Conservation (phyloP, 805 yeast species). For the Starmerella asiatica region DNA sequence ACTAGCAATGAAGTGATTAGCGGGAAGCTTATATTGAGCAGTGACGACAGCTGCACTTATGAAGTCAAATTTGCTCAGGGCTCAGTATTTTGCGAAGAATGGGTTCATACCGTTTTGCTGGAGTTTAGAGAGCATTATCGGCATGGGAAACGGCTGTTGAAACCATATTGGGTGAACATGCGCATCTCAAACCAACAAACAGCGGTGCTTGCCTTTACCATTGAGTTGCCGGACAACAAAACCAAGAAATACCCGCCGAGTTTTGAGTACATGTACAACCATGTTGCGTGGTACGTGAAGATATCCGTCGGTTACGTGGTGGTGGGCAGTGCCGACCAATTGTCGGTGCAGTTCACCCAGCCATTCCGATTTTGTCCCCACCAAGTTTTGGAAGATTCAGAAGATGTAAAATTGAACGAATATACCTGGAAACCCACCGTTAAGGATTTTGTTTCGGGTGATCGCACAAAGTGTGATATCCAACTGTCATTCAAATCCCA, state of each 20-base stretch:
- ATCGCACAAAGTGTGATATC: background rate
- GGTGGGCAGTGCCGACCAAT: background rate
- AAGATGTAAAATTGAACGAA: background rate
- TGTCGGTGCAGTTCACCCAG: conserved; percentile 1
- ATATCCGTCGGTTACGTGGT: background rate
- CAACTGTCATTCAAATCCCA: background rate
- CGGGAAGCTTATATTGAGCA: background rate
- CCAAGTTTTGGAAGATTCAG: background rate
- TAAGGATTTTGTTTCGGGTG: background rate
- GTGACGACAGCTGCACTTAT: background rate
- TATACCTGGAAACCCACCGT: background rate
- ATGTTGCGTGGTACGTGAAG: conserved; percentile 8
- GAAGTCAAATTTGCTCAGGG: conserved; percentile 1
- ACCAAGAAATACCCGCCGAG: conserved; percentile 9
- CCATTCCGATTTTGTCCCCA: conserved; percentile 4
- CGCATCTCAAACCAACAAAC: background rate
- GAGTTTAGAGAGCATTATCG: conserved; percentile 12
- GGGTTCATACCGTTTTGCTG: conserved; percentile 12
- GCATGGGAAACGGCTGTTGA: background rate
- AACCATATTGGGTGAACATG: background rate
- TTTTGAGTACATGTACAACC: conserved; percentile 7
- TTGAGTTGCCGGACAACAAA: conserved; percentile 3
- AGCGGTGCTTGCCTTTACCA: conserved; percentile 2
- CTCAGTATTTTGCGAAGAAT: conserved; percentile 10
- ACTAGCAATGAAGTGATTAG: conserved; percentile 3